Base-by-base conservation (phyloP, 2,329 filamentous ascomycete species). In the Coniochaeta prunicola region DNA sequence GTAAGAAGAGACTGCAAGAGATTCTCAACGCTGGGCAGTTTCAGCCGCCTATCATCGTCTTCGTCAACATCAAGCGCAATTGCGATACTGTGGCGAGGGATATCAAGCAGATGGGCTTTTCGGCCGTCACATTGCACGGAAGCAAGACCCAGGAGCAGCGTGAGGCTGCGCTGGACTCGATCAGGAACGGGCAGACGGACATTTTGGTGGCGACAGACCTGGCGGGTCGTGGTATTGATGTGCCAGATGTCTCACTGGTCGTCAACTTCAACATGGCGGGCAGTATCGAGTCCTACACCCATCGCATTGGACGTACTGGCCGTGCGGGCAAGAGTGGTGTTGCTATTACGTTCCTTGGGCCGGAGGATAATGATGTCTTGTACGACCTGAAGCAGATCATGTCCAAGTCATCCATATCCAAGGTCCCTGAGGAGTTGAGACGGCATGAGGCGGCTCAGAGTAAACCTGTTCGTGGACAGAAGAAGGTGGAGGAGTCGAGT, bases 51-150 rank as follows among this genome's bases (percentile, higher is more conserved):
- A 96, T 99, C 73, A 99, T 99, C 67, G 92, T 99, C 63, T 99
- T 99, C 72, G 94, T 99, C 83, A 99, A 99, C 75, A 97, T 97
- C 85, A 97, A 97, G 77, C 90, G 92, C 67, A 97, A 97, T 77
- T 97, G 93, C 77, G 94, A 99, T 72, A 90, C 91, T 60, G 89
- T 99, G 54, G 93, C 93, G 3, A 85, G 91, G 61, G 93, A 97
- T 70, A 94, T 99, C 78, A 94, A 96, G 70, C 84, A 89, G 57
- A 94, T 94, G 86, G 94, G 94, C 66, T 94, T 92, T 80, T 90
- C 86, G 21, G 85, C 89, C 8, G 92, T 96, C 67, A 97, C 93
- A 0, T 78, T 99, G 33, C 94, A 99, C 76, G 93, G 94, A 63
- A 91, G 87, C 77, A 99, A 99, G 75, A 96, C 93, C 0, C 94